A percentile compares a stretch with the other conserved stretches of the same genome.
Conservation (phyloP, 768 basidiomycete genomes). For the Daedaleopsis nitida region DNA sequence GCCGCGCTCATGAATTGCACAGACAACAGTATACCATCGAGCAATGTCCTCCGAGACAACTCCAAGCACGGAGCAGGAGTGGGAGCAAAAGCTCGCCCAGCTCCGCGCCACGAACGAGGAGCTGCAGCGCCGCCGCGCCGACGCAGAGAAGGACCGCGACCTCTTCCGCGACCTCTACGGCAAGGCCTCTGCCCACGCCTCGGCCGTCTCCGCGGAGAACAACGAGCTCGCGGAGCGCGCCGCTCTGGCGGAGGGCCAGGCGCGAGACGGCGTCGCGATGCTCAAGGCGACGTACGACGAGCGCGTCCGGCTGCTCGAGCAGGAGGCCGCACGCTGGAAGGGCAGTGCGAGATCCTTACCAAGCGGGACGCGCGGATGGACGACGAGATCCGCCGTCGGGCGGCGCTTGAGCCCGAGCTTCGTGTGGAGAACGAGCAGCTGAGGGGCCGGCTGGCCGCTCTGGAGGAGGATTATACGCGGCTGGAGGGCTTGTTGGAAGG, state of each 20-base stretch:
- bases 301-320: constrained; percentile 50
- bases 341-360: constrained; percentile 31
- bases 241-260: constrained; percentile 45
- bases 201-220: constrained; percentile 30
- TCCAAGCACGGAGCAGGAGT: constrained; percentile 5
- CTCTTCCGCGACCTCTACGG: constrained; percentile 31
- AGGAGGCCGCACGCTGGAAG: constrained; percentile 50
- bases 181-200: constrained; percentile 30
- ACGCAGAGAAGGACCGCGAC: constrained; percentile 33
- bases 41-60: neutral
- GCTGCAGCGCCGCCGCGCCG: constrained; percentile 27
- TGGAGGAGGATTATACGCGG: constrained; percentile 16
- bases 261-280: constrained; percentile 52
- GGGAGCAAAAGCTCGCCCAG: constrained; percentile 24
- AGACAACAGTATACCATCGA: neutral
- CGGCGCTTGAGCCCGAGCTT: constrained; percentile 27
- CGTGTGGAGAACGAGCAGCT: constrained; percentile 23
- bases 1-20: neutral
- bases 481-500: constrained; percentile 16
- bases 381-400: constrained; percentile 27
- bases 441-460: constrained; percentile 13
- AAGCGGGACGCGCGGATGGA: constrained; percentile 22
- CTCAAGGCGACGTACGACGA: constrained; percentile 52
- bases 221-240: constrained; percentile 28
- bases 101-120: constrained; percentile 29